phyloP scores from a whole-genome alignment of 805 yeast species.

The Metschnikowia continentalis region DNA sequence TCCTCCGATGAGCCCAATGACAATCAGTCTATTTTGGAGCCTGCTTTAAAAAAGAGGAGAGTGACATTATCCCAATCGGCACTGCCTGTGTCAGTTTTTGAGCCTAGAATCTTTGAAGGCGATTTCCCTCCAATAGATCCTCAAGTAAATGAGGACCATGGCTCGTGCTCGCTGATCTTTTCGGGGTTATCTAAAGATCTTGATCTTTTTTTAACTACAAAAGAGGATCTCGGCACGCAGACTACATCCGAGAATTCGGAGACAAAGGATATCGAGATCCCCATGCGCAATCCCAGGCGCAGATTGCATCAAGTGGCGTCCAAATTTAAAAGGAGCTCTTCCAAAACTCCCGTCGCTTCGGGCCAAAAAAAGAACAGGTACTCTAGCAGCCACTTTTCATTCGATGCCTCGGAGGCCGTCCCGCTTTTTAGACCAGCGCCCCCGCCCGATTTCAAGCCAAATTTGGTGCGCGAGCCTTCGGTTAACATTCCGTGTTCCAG shows the following conservation, averaged over 20 bases:
- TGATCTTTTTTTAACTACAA: neutral
- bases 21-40: neutral
- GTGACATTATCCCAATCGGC: neutral
- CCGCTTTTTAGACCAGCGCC: neutral
- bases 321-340: neutral
- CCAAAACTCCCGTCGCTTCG: neutral
- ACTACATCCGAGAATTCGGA: neutral
- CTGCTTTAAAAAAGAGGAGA: neutral
- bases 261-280: neutral
- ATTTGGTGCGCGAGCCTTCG: neutral
- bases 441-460: neutral
- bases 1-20: neutral
- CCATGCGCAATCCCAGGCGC: conserved; percentile 2
- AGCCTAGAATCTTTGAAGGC: neutral
- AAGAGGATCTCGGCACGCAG: neutral
- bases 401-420: neutral
- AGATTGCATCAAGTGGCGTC: neutral
- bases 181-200: neutral
- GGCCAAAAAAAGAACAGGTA: neutral
- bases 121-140: neutral
- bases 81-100: neutral
- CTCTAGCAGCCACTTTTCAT: conserved; percentile 1
- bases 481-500: conserved; percentile 5
- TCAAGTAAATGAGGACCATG: neutral
- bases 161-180: conserved; percentile 1